phyloP scores from a whole-genome alignment of 495 filamentous ascomycete species.

The Arthonia radiata region DNA sequence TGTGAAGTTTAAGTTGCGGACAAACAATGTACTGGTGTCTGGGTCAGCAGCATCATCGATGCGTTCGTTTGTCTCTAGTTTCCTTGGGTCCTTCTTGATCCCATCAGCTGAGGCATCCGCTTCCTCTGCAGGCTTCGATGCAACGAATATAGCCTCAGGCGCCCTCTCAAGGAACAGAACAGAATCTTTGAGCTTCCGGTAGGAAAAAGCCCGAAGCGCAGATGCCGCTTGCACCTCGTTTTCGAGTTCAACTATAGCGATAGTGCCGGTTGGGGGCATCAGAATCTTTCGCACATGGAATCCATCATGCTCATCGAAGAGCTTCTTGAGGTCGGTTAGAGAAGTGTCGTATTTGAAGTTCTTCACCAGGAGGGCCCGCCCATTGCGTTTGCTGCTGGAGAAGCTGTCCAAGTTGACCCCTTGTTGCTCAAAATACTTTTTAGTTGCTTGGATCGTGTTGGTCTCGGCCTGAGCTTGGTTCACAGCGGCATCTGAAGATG shows the following conservation, averaged over 20 bases:
- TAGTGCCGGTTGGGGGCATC: slow-evolving; percentile 79
- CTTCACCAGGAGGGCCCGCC: slow-evolving; percentile 77
- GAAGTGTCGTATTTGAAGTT: slow-evolving; percentile 74
- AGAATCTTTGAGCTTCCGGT: slow-evolving; percentile 72
- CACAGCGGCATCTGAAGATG: slow-evolving; percentile 74
- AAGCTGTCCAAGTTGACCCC: slow-evolving; percentile 84
- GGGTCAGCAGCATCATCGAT: slow-evolving; percentile 23
- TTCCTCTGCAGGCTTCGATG: too few relatives aligned
- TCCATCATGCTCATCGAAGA: slow-evolving; percentile 49
- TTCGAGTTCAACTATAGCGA: slow-evolving; percentile 74
- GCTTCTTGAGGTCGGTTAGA: slow-evolving; percentile 33
- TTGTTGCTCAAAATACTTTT: slow-evolving; percentile 60
- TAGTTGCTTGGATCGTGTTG: slow-evolving; percentile 86
- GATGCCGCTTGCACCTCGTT: slow-evolving; percentile 50
- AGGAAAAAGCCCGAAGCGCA: slow-evolving; percentile 63
- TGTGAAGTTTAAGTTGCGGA: slow-evolving; percentile 81
- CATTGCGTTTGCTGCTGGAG: slow-evolving; percentile 55
- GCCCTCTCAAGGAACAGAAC: slow-evolving; percentile 87
- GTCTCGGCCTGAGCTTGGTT: slow-evolving; percentile 96
- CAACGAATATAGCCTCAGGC: slow-evolving; percentile 53
- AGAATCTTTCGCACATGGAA: slow-evolving; percentile 52
- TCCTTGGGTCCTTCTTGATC: too few relatives aligned
- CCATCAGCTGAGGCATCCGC: too few relatives aligned
- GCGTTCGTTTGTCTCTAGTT: too few relatives aligned
- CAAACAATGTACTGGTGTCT: slow-evolving; percentile 60